Evolutionary conservation across 2,329 filamentous ascomycete species (phyloP).

Genomic region (Colletotrichum neosansevieriae): DNA sequence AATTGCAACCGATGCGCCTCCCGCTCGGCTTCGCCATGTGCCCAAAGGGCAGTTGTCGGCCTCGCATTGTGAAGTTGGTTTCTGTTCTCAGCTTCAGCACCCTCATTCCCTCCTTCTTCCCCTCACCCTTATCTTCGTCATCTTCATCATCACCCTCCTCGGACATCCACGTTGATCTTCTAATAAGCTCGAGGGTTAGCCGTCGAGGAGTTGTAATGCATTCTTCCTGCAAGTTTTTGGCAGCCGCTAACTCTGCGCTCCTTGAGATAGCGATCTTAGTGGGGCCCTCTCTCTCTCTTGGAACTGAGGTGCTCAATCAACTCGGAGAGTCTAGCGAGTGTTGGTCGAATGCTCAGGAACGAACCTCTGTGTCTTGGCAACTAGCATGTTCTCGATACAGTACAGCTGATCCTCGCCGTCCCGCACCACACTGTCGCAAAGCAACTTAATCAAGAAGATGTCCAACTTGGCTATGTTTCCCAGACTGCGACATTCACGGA

Average conservation of each 20-base stretch:
- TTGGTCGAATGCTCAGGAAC: constrained; percentile 6
- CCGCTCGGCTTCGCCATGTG: neutral
- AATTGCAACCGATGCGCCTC: constrained; percentile 8
- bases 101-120: too few species aligned
- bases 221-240: neutral
- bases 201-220: neutral
- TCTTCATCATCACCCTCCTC: neutral
- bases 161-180: neutral
- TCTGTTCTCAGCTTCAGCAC: too few species aligned
- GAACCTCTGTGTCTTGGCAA: constrained; percentile 6
- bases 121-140: neutral
- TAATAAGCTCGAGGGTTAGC: neutral
- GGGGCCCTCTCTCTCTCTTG: too few species aligned
- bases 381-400: constrained; percentile 5
- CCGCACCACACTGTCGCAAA: constrained; percentile 42
- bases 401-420: constrained; percentile 45
- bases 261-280: too few species aligned
- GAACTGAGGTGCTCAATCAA: too few species aligned
- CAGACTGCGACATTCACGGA: neutral
- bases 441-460: constrained; percentile 44
- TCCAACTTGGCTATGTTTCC: neutral
- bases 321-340: neutral
- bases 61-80: too few species aligned
- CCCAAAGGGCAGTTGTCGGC: neutral
- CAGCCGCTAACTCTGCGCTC: too few species aligned